A percentile compares a stretch with the other conserved stretches of the same genome.
Conservation (phyloP, 495 filamentous ascomycete species). For the Friedmanniomyces endolithicus region DNA sequence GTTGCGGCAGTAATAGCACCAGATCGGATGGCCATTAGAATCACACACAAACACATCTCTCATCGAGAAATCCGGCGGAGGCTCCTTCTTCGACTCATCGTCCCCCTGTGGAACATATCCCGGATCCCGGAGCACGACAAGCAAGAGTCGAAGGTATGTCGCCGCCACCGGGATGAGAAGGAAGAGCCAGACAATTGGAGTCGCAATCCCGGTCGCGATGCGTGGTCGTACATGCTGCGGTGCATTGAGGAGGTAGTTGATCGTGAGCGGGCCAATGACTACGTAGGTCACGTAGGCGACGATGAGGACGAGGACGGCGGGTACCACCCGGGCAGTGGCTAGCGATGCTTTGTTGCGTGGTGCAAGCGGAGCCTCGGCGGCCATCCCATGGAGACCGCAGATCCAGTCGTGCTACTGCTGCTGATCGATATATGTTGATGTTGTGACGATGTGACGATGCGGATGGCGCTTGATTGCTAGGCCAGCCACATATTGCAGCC, state of each 20-base stretch:
- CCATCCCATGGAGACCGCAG: background rate
- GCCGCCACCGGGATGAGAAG: slow-evolving; percentile 52
- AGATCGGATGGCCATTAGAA: slow-evolving; percentile 62
- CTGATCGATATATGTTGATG: background rate
- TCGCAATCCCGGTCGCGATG: slow-evolving; percentile 43
- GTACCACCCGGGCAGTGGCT: slow-evolving; percentile 40
- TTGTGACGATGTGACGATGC: too few species aligned
- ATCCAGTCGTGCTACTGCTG: background rate
- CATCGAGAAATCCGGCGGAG: slow-evolving; percentile 17
- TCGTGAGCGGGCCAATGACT: slow-evolving; percentile 34
- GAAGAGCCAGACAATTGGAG: slow-evolving; percentile 58
- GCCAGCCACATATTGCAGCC: too few species aligned
- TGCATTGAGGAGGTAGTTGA: slow-evolving; percentile 50
- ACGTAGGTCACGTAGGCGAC: slow-evolving; percentile 53
- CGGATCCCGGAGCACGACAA: slow-evolving; percentile 52
- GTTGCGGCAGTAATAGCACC: slow-evolving; percentile 64
- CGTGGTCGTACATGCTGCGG: slow-evolving; percentile 24
- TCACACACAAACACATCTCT: slow-evolving; percentile 33
- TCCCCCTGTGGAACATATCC: slow-evolving; percentile 53
- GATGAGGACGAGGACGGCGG: slow-evolving; percentile 43
- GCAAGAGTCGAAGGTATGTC: slow-evolving; percentile 52
- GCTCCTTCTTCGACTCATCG: background rate
- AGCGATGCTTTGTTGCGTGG: slow-evolving; percentile 7
- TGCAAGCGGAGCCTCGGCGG: background rate
- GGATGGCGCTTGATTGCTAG: too few species aligned